phyloP scores from a whole-genome alignment of 2,329 filamentous ascomycete genomes.

The Triangularia setosa region DNA sequence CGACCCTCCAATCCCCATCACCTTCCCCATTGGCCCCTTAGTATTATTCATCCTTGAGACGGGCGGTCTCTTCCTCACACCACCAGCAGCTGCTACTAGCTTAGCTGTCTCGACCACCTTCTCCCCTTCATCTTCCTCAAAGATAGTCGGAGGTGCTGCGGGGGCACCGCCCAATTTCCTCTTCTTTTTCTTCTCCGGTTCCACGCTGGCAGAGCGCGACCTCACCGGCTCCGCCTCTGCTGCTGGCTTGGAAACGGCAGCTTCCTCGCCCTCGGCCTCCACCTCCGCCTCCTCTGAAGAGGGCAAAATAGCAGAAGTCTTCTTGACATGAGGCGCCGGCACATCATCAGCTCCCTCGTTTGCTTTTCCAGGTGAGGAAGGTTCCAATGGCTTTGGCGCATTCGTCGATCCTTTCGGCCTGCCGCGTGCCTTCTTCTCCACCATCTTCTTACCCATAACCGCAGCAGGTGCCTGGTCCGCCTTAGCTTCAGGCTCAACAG shows the following conservation, averaged over 20 bases:
- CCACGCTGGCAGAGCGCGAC: slow-evolving; percentile 22
- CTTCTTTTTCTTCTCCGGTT: slow-evolving; percentile 61
- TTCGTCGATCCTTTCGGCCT: slow-evolving; percentile 39
- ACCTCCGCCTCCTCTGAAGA: slow-evolving; percentile 31
- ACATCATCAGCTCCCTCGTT: neutral
- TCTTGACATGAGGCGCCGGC: slow-evolving; percentile 21
- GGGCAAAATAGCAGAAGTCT: slow-evolving; percentile 28
- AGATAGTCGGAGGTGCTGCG: slow-evolving; percentile 62
- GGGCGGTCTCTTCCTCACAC: slow-evolving; percentile 21
- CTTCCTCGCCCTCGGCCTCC: slow-evolving; percentile 16
- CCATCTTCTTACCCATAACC: slow-evolving; percentile 15
- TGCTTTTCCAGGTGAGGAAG: slow-evolving; percentile 30
- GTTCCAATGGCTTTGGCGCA: slow-evolving; percentile 38
- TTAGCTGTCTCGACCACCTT: slow-evolving; percentile 10
- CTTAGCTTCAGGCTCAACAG: neutral
- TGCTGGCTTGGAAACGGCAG: slow-evolving; percentile 22
- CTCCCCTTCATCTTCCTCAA: slow-evolving; percentile 59
- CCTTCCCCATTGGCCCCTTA: slow-evolving; percentile 31
- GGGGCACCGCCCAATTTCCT: slow-evolving; percentile 61
- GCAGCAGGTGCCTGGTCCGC: slow-evolving; percentile 15
- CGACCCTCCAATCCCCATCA: slow-evolving; percentile 47
- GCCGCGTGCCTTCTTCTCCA: slow-evolving; percentile 41
- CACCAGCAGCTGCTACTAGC: slow-evolving; percentile 13
- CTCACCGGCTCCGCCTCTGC: slow-evolving; percentile 33
- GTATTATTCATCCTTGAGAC: slow-evolving; percentile 5